Evolutionary conservation across 805 yeast species (phyloP).

Genomic region (Tetrapisispora arboricola): DNA sequence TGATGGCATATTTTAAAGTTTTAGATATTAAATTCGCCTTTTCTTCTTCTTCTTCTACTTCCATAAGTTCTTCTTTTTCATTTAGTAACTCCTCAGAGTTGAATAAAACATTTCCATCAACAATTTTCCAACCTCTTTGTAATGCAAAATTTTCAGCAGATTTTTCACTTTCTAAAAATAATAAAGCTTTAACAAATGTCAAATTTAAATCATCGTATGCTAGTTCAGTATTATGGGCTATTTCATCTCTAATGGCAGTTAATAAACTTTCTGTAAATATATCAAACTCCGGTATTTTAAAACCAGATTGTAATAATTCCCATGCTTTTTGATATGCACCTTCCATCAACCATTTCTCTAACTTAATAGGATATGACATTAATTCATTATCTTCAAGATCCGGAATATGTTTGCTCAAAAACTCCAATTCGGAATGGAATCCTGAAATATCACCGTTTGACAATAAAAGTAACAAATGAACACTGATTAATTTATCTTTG

Average conservation of each 20-base stretch:
- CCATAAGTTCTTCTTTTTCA: slow-evolving; percentile 30
- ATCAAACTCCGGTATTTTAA: slow-evolving; percentile 57
- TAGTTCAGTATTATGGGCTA: slow-evolving; percentile 71
- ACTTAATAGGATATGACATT: slow-evolving; percentile 73
- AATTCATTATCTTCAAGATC: slow-evolving; percentile 54
- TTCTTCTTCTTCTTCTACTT: slow-evolving; percentile 16
- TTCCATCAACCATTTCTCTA: slow-evolving; percentile 92
- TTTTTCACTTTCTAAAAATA: slow-evolving; percentile 55
- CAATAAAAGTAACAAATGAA: slow-evolving; percentile 65
- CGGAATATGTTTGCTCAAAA: slow-evolving; percentile 39
- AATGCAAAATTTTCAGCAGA: slow-evolving; percentile 45
- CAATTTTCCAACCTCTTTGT: slow-evolving; percentile 49
- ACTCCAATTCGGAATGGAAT: slow-evolving; percentile 85
- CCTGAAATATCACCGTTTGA: slow-evolving; percentile 77
- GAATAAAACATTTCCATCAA: slow-evolving; percentile 42
- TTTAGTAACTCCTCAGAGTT: slow-evolving; percentile 24
- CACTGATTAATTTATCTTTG: slow-evolving; percentile 61
- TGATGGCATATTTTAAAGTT: slow-evolving; percentile 78
- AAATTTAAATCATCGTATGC: slow-evolving; percentile 71
- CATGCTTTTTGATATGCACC: slow-evolving; percentile 92
- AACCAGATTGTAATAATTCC: slow-evolving; percentile 44
- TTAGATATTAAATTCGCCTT: slow-evolving; percentile 41
- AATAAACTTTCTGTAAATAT: slow-evolving; percentile 68
- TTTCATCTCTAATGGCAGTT: slow-evolving; percentile 73
- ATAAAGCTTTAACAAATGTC: slow-evolving; percentile 68